A percentile compares a stretch with the other conserved stretches of the same genome.
These are phyloP conservation scores for Gaertneriomyces semiglobifer DNA, from an alignment of 192 early-diverging fungal genomes.

Conservation along the genomic window DNA sequence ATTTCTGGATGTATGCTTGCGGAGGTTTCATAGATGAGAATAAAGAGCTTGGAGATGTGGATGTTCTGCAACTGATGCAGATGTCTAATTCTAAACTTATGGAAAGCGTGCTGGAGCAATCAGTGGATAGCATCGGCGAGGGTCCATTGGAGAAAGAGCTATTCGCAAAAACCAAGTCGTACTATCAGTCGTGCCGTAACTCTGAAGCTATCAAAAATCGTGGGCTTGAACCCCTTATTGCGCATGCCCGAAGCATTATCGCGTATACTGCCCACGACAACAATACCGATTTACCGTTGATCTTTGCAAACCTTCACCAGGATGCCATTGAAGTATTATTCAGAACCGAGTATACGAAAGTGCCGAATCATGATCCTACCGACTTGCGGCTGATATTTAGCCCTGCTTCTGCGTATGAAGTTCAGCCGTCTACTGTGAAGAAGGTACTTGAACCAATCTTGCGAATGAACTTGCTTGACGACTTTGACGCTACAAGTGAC, in stretches of 20 bases:
- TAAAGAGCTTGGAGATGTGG: slow-evolving; percentile 8
- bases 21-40: slow-evolving; percentile 34
- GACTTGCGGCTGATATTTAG: slow-evolving; percentile 36
- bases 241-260: slow-evolving; percentile 23
- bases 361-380: slow-evolving; percentile 14
- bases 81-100: slow-evolving; percentile 33
- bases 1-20: slow-evolving; percentile 46
- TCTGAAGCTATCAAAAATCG: slow-evolving; percentile 23
- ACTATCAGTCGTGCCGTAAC: slow-evolving; percentile 41
- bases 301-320: slow-evolving; percentile 31
- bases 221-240: slow-evolving; percentile 36
- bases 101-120: slow-evolving; percentile 31
- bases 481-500: not conserved
- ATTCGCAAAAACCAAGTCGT: slow-evolving; percentile 32
- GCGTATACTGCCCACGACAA: not conserved
- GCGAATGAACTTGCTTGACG: not conserved
- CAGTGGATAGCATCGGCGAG: slow-evolving; percentile 19
- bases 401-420: slow-evolving; percentile 37
- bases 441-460: slow-evolving; percentile 28
- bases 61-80: slow-evolving; percentile 38
- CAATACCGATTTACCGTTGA: slow-evolving; percentile 12
- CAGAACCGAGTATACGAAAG: slow-evolving; percentile 32
- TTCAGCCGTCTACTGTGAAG: slow-evolving; percentile 11
- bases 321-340: slow-evolving; percentile 36
- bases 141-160: slow-evolving; percentile 24